Base-by-base conservation (phyloP, 257 asterid species). In the Sherardia arvensis region DNA sequence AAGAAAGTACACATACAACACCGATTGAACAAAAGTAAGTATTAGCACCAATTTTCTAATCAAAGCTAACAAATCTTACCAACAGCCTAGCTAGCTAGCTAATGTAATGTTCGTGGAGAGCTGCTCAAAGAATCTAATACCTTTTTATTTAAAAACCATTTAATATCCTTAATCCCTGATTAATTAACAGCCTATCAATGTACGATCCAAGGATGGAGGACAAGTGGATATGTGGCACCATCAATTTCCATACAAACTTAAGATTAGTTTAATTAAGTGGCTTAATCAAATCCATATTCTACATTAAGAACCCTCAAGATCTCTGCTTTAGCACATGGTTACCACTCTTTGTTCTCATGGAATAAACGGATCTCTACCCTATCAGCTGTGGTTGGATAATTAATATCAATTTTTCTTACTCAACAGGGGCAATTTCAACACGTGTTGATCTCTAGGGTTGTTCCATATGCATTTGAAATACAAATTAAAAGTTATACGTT, bases 321-420 rank as follows among this genome's bases (percentile, higher is more conserved):
- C 29, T 45, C 47, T 26, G 40, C 69, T 72, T 70, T 66, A 54
- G 76, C 89, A 83, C 89, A 80, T 83, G 86, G 68, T 62, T 40
- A 63, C 54, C 89, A 79, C 83, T 70, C 8, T 33, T 8, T 63
- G 60, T 10, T 68, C 61, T 25, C 3, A 40, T 53, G 26, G 18
- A 15, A 21, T 1, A 25, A 22, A 56, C 22, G 17, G 15, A 68
- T 58, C 29, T 23, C 40, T 4, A n/a, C 21, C 1, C 20, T 15
- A 1, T 15, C 7, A 47, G 7, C 1, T 8, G 15, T n/a, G 11
- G 20, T 18, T n/a, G 56, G 8, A n/a, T 21, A n/a, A 21, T 49
- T 49, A 49, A 49, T 21, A 7, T 20, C 3, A 4, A n/a, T 20
- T 49, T 4, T 49, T 49, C 21, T 43, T 14, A 10, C 14, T 43